Percentiles rank a stretch among this genome's conserved stretches.
These are phyloP conservation scores for Casaregolazyma suthepensis DNA, from an alignment of 1,139 yeast species.

Conservation along the genomic window DNA sequence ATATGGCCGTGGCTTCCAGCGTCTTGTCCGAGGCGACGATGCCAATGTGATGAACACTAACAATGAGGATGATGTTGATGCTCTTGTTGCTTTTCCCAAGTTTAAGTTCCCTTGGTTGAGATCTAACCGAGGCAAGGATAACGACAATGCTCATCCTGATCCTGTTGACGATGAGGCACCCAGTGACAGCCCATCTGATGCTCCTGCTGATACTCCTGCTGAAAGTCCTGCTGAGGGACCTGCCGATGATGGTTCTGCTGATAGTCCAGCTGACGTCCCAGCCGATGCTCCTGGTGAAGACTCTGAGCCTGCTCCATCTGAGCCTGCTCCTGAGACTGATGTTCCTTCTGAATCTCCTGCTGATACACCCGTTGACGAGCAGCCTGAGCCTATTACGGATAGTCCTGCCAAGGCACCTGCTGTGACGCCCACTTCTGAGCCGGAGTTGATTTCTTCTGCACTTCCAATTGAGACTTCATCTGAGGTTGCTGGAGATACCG, in stretches of 20 bases:
- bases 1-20: constrained; percentile 5
- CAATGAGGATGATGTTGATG: background rate
- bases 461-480: background rate
- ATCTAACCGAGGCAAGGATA: constrained; percentile 2
- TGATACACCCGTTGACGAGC: background rate
- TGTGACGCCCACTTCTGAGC: background rate
- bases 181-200: background rate
- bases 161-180: background rate
- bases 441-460: background rate
- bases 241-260: background rate
- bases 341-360: background rate
- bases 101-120: constrained; percentile 9
- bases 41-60: background rate
- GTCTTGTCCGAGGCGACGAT: constrained; percentile 5
- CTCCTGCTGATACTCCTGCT: constrained; percentile 1
- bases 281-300: background rate
- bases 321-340: background rate
- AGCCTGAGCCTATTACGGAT: background rate
- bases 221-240: background rate
- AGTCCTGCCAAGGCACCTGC: background rate
- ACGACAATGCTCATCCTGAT: constrained; percentile 7
- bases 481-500: background rate
- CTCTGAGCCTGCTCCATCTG: background rate
- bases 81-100: constrained; percentile 6
- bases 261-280: background rate